phyloP scores from a whole-genome alignment of 768 basidiomycete species.

The Lentinula raphanica region DNA sequence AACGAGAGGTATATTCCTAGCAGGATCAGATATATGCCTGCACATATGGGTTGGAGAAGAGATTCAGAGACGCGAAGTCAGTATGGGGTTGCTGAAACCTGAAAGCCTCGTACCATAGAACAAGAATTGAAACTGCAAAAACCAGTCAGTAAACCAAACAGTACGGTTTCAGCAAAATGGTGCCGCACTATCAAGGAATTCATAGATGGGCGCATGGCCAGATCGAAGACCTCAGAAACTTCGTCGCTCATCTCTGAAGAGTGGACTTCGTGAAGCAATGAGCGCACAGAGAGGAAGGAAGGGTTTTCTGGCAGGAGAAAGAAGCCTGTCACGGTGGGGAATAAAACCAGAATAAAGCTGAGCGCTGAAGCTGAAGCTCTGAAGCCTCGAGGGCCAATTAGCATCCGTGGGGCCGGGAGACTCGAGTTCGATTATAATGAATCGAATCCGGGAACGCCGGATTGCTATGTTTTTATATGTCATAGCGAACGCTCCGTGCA shows the following conservation, averaged over 20 bases:
- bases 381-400: no score
- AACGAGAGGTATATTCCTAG: neutral
- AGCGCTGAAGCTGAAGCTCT: no score
- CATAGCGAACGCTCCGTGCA: no score
- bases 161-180: neutral
- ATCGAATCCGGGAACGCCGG: no score
- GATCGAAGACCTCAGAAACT: neutral
- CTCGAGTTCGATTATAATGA: no score
- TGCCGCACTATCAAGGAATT: neutral
- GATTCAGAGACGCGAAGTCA: no score
- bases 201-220: neutral
- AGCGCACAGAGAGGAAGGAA: neutral
- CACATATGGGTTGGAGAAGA: neutral
- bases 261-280: neutral
- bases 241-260: neutral
- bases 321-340: neutral
- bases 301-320: no score
- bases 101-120: slow-evolving; percentile 5
- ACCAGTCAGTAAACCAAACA: neutral
- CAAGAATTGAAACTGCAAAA: neutral
- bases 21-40: neutral
- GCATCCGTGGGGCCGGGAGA: no score
- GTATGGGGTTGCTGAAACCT: no score
- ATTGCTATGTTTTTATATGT: no score
- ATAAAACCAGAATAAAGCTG: no score